Conservation (phyloP, 352 stramenopile genomes). For the Elongisporangium undulatum region DNA sequence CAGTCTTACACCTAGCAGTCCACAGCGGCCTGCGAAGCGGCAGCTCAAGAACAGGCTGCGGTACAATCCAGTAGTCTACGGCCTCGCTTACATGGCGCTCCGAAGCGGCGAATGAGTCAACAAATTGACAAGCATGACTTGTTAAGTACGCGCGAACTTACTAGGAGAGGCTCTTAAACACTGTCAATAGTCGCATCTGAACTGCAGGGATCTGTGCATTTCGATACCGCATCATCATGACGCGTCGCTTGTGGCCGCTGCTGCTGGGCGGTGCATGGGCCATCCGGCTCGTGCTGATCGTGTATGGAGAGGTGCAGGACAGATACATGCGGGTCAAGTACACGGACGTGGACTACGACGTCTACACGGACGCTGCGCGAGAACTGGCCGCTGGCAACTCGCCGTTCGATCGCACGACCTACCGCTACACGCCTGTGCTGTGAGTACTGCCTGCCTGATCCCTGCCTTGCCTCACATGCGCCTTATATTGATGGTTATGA, state of each 20-base stretch:
- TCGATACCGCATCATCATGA: constrained; percentile 3
- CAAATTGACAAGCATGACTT: background rate
- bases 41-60: constrained; percentile 69
- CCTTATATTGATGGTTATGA: constrained; percentile 1
- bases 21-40: background rate
- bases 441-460: constrained; percentile 19
- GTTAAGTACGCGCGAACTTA: background rate
- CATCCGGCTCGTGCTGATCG: constrained; percentile 56
- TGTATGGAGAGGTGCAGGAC: constrained; percentile 80
- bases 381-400: constrained; percentile 85
- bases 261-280: constrained; percentile 51
- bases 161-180: background rate
- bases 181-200: background rate
- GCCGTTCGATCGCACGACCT: constrained; percentile 96
- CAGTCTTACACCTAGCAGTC: background rate
- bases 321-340: constrained; percentile 89
- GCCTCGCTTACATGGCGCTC: constrained; percentile 47
- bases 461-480: background rate
- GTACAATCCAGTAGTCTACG: constrained; percentile 70
- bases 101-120: constrained; percentile 29
- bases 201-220: background rate
- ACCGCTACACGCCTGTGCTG: constrained; percentile 98
- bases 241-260: constrained; percentile 14
- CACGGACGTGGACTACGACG: constrained; percentile 99
- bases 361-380: constrained; percentile 96